Percentiles rank a stretch among this genome's conserved stretches.
Evolutionary conservation across 2,329 filamentous ascomycete genomes (phyloP).

Genomic region (Sporothrix luriei): DNA sequence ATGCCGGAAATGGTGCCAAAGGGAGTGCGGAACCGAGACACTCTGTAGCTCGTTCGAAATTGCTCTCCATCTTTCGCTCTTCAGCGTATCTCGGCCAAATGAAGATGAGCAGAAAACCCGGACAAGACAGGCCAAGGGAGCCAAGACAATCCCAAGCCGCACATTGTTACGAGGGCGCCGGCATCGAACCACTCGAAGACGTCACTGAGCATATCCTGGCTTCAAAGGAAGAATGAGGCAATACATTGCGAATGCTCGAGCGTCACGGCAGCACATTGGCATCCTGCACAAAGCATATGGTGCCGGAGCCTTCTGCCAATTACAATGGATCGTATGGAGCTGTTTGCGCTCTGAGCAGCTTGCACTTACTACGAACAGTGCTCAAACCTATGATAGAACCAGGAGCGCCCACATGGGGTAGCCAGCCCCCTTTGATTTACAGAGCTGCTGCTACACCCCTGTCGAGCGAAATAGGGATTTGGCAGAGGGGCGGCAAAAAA

Average conservation of each 20-base stretch:
- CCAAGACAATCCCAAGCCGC: not conserved
- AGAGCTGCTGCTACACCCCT: conserved; percentile 29
- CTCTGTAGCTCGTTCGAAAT: not conserved
- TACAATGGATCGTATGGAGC: not conserved
- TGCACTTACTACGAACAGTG: not conserved
- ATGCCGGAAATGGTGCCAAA: not conserved
- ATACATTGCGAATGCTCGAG: not conserved
- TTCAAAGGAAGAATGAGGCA: conserved; percentile 11
- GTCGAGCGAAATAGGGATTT: not conserved
- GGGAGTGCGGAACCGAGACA: not conserved
- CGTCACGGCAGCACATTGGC: conserved; percentile 2
- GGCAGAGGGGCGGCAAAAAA: not conserved
- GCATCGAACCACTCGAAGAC: not conserved
- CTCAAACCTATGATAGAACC: not conserved
- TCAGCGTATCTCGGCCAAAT: conserved; percentile 10
- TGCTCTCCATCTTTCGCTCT: not conserved
- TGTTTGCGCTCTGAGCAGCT: not conserved
- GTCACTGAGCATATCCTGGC: not conserved
- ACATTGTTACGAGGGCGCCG: too few species aligned
- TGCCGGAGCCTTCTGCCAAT: not conserved
- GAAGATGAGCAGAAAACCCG: conserved; percentile 24
- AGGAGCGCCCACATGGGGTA: not conserved
- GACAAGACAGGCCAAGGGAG: conserved; percentile 2
- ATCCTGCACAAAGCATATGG: conserved; percentile 15
- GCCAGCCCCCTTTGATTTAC: conserved; percentile 6